Conservation (phyloP, 345 rosid species). For the Brassica nigra region DNA sequence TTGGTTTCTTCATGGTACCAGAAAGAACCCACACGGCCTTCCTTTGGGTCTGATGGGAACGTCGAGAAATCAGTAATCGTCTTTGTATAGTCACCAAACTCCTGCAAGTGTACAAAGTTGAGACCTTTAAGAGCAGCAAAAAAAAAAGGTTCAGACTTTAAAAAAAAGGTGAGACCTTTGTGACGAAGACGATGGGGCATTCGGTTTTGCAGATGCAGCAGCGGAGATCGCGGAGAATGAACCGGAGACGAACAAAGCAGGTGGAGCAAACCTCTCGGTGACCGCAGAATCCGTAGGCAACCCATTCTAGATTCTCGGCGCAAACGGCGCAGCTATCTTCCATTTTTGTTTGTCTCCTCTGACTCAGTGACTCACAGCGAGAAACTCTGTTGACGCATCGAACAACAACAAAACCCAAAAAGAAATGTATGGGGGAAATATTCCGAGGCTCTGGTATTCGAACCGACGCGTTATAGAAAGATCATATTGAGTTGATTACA, state of each 20-base stretch:
- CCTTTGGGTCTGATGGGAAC: constrained; percentile 69
- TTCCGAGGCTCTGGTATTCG: background rate
- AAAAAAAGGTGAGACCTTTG: constrained; percentile 62
- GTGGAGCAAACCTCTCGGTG: constrained; percentile 91
- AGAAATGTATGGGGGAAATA: background rate
- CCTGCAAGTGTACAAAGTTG: constrained; percentile 45
- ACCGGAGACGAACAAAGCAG: constrained; percentile 89
- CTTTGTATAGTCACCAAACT: constrained; percentile 74
- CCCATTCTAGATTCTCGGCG: constrained; percentile 88
- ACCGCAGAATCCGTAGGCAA: constrained; percentile 87
- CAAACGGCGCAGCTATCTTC: constrained; percentile 94
- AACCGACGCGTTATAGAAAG: background rate
- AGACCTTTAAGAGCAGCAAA: background rate
- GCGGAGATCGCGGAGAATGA: constrained; percentile 75
- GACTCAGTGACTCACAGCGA: background rate
- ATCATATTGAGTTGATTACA: background rate
- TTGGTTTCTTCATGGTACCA: constrained; percentile 85
- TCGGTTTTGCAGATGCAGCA: constrained; percentile 94
- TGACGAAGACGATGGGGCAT: constrained; percentile 57
- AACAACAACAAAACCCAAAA: background rate
- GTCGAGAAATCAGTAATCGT: constrained; percentile 70
- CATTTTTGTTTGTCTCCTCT: constrained; percentile 43
- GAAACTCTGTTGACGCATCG: constrained; percentile 11
- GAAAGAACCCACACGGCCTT: constrained; percentile 69
- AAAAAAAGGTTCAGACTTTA: background rate